Base-by-base conservation (phyloP, 768 basidiomycete genomes). In the Tulasnella sp. region DNA sequence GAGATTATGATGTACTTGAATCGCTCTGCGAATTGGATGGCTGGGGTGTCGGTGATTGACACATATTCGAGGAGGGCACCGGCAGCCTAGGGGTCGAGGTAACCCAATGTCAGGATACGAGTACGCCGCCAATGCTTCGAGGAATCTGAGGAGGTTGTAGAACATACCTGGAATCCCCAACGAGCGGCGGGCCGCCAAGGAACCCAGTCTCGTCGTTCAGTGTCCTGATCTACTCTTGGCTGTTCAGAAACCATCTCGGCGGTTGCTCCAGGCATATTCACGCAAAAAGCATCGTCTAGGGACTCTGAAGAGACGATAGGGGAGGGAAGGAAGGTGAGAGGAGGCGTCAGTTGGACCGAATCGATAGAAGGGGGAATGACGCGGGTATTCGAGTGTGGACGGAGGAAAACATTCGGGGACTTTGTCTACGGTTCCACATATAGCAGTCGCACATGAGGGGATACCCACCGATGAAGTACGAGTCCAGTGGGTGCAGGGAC, bases 1-100 rank as follows among this genome's bases (percentile, higher is more conserved):
- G 93, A 93, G 80, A 94, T 94, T 4, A 94, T 89, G 80, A 90
- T 90, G 88, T 94, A 94, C 84, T 94, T 94, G 89, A 95, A 94
- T 58, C 89, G 91, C 85, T 95, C 93, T 12, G 90, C 89, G 82
- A 94, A 92, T 27, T 88, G 87, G 81, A 85, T 88, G 38, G 80
- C 44, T n/a, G 71, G 48, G 38, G 58, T 74, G 72, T 48, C 48
- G 71, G 78, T 48, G 56, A 34, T 40, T n/a, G 79, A 40, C 9
- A 81, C 48, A 42, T 79, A 77, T 34, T 52, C 31, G 14, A 62
- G 42, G 31, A 79, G 78, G 16, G 78, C 36, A 48, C 27, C 71
- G 27, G 68, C 42, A 38, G 76, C 62, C 76, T 77, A 56, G 31
- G 38, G 48, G 46, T 3, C 3, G 39, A 40, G 39, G 31, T 19